Base-by-base conservation (phyloP, 805 yeast genomes). In the Myxozyma neglecta region DNA sequence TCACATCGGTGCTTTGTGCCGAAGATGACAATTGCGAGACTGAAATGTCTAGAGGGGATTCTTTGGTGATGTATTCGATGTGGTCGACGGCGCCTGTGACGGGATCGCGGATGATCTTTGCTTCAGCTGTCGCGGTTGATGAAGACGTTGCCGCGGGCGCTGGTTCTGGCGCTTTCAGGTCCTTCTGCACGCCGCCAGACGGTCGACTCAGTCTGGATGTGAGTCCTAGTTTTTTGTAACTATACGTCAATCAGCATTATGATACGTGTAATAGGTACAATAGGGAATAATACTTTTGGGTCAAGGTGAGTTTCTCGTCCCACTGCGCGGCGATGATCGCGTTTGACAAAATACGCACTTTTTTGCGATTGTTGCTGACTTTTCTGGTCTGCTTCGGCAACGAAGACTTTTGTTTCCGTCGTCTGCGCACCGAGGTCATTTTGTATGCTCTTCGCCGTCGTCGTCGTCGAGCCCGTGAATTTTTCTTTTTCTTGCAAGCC, bases 291-390 rank as follows among this genome's bases (percentile, higher is more conserved):
- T 51, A 68, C 69, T 94, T 94, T 73, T 94, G 98, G 56, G 85
- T 81, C 63, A 92, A 77, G 0, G 98, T 92, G 59, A 87, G 79
- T 11, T 83, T 81, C 61, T 85, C 82, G 75, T 94, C 97, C 99
- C 99, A 94, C 74, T 91, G 83, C 39, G 85, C 89, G 4, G 90
- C 96, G 65, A 94, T 88, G 65, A 94, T 83, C 1, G 96, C 89
- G 71, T 90, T 90, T 0, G 89, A 80, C 52, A 80, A 80, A 37
- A 89, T 83, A 63, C 85, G 85, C 61, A 86, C 77, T 68, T 86
- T 81, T 72, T 88, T 82, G 69, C 85, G 86, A 70, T 82, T 85
- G 70, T 88, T 92, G 72, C 90, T 90, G 53, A 73, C 73, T 67
- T 85, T 81, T 73, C 94, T 82, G 36, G 94, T 84, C 68, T 82